Evolutionary conservation across 1,284 basidiomycete species (phyloP).

Genomic region (Fomes fomentarius): DNA sequence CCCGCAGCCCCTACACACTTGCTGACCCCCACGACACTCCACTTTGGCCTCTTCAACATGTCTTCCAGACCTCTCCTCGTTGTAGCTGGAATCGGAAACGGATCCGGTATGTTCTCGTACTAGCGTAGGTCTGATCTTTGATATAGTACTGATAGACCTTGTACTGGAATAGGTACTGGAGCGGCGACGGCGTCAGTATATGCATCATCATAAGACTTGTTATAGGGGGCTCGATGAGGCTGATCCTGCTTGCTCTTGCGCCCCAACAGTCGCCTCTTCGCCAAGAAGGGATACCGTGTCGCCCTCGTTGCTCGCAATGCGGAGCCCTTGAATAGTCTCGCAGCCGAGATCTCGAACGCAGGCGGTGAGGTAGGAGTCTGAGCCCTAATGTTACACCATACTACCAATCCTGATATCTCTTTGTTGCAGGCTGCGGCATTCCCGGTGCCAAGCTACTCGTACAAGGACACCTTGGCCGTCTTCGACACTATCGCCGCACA

Average conservation of each 20-base stretch:
- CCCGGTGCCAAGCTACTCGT: constrained; percentile 56
- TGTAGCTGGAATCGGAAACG: constrained; percentile 55
- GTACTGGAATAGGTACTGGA: constrained; percentile 51
- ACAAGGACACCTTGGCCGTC: constrained; percentile 50
- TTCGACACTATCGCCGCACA: constrained; percentile 56
- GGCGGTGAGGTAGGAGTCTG: constrained; percentile 54
- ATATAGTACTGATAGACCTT: not conserved
- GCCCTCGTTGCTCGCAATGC: constrained; percentile 67
- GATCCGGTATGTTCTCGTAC: constrained; percentile 28
- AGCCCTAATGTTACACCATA: no score
- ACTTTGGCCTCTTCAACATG: constrained; percentile 35
- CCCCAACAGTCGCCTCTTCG: constrained; percentile 55
- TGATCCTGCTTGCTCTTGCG: not conserved
- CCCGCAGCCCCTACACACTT: not conserved
- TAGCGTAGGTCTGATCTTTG: not conserved
- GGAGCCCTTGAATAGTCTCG: constrained; percentile 55
- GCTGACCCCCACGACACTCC: no score
- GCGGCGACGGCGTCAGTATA: constrained; percentile 59
- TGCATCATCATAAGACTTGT: not conserved
- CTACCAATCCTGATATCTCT: no score
- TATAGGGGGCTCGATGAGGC: not conserved
- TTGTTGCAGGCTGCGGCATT: constrained; percentile 57
- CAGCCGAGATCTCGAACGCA: constrained; percentile 53
- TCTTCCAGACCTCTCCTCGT: constrained; percentile 47
- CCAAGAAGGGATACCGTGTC: constrained; percentile 66